phyloP scores from a whole-genome alignment of 2,329 filamentous ascomycete species.

The Cladosporium sp. region DNA sequence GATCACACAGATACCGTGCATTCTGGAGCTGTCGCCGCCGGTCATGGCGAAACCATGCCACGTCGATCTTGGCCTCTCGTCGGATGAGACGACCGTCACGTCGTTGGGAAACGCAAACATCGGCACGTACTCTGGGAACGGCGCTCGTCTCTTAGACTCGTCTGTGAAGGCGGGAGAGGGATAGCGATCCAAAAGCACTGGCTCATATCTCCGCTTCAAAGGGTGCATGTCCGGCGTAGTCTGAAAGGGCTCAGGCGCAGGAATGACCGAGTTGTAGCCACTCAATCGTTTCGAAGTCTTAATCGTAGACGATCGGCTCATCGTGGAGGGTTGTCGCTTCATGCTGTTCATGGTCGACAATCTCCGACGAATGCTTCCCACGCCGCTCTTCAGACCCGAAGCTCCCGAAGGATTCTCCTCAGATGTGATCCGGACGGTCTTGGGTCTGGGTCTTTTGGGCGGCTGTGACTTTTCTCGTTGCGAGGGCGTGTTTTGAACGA shows the following conservation, averaged over 20 bases:
- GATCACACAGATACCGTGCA: constrained; percentile 86
- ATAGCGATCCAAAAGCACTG: constrained; percentile 90
- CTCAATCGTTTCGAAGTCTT: constrained; percentile 84
- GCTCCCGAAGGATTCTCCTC: constrained; percentile 45
- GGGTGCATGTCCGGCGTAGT: constrained; percentile 92
- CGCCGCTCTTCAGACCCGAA: constrained; percentile 51
- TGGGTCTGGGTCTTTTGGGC: constrained; percentile 55
- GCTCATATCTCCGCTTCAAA: constrained; percentile 86
- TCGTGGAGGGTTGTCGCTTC: constrained; percentile 74
- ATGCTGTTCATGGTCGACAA: constrained; percentile 96
- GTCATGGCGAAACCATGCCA: constrained; percentile 99
- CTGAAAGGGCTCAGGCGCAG: constrained; percentile 82
- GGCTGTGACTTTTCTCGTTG: constrained; percentile 47
- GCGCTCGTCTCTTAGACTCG: constrained; percentile 70
- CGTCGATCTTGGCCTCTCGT: constrained; percentile 87
- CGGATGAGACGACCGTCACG: constrained; percentile 91
- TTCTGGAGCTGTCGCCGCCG: constrained; percentile 79
- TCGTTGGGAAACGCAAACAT: constrained; percentile 99
- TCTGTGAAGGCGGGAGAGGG: constrained; percentile 77
- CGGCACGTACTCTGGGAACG: constrained; percentile 93
- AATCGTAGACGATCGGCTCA: constrained; percentile 61
- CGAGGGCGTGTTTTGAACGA: constrained; percentile 44
- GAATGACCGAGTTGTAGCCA: constrained; percentile 98
- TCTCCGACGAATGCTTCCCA: constrained; percentile 82
- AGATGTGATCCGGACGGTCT: constrained; percentile 76